Base-by-base conservation (phyloP, 2,329 filamentous ascomycete species). In the Alternaria gansuensis region DNA sequence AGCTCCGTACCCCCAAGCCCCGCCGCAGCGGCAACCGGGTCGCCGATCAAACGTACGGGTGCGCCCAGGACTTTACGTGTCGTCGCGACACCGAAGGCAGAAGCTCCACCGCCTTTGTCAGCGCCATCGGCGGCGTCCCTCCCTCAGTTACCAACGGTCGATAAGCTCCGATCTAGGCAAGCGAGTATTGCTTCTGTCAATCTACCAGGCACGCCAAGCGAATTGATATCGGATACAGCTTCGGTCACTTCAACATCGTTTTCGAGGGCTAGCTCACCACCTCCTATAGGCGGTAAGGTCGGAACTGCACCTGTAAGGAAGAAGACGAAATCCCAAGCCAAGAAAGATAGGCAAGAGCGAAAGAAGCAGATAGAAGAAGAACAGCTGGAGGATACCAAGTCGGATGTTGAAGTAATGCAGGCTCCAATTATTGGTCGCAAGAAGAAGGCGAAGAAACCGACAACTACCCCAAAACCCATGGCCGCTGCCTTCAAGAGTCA, bases 371-470 rank as follows among this genome's bases (percentile, higher is more conserved):
- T 88, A 69, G 87, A 88, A 68, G 88, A 90, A 55, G 84, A 82
- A 33, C 83, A 88, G 5, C 63, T 70, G 14, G 76, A 78, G 24
- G 76, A 77, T 3, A 64, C 64, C 8, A 85, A 86, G 61, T 70
- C 76, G 8, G 84, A 87, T 52, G 61, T 71, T 62, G 85, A 87
- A 63, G 74, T 78, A n/a, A 80, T 82, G 9, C 81, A 85, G 65
- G 91, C 87, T 7, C 91, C 92, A 0, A 90, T 96, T 39, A 75
- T 92, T 48, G 90, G 90, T 33, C 86, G 91, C 51, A 93, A 93
- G 82, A 94, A 92, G 82, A 95, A 94, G 79, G 87, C 91, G 74
- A 93, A 91, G 82, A 94, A 92, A 78, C 69, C 75, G 63, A 74
- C 68, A 58, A 76, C 40, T 44, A 74, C 41, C 23, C 52, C 68